phyloP scores from a whole-genome alignment of 306 rosid species.

The Arachis stenosperma region DNA sequence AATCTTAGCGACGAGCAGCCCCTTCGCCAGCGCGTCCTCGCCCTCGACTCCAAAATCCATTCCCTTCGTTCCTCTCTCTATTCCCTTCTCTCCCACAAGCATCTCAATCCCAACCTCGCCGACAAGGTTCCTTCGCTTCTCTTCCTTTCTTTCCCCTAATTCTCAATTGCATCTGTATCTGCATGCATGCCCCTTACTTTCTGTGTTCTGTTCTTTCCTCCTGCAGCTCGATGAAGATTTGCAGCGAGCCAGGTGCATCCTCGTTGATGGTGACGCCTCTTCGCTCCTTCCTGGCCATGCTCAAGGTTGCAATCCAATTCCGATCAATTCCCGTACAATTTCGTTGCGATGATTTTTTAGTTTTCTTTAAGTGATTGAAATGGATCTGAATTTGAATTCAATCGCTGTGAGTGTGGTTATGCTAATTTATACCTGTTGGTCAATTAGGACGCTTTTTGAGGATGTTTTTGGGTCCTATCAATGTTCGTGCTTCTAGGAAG shows the following conservation, averaged over 20 bases:
- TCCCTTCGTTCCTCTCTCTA: slow-evolving; percentile 65
- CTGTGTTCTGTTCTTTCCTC: not conserved
- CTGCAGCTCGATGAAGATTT: slow-evolving; percentile 83
- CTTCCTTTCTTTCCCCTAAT: too few relatives aligned
- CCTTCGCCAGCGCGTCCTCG: slow-evolving; percentile 71
- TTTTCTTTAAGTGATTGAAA: not conserved
- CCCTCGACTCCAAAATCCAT: slow-evolving; percentile 65
- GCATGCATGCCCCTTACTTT: too few relatives aligned
- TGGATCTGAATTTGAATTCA: not conserved
- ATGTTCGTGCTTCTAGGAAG: slow-evolving; percentile 84
- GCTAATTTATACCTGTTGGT: not conserved
- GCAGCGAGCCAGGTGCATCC: slow-evolving; percentile 72
- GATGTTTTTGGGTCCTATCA: slow-evolving; percentile 96
- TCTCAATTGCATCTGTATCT: not conserved
- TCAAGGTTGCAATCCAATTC: slow-evolving; percentile 54
- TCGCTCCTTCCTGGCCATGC: slow-evolving; percentile 76
- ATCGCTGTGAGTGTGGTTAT: not conserved
- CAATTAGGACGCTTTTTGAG: slow-evolving; percentile 71
- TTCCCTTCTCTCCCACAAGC: slow-evolving; percentile 58
- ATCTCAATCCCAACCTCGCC: slow-evolving; percentile 56
- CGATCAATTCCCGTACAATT: too few relatives aligned
- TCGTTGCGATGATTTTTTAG: too few relatives aligned
- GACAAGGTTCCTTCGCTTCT: slow-evolving; percentile 49
- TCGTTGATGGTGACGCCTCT: slow-evolving; percentile 86
- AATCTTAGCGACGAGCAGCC: slow-evolving; percentile 62